Evolutionary conservation across 257 asterid species (phyloP).

Genomic region (Craterostigma plantagineum): DNA sequence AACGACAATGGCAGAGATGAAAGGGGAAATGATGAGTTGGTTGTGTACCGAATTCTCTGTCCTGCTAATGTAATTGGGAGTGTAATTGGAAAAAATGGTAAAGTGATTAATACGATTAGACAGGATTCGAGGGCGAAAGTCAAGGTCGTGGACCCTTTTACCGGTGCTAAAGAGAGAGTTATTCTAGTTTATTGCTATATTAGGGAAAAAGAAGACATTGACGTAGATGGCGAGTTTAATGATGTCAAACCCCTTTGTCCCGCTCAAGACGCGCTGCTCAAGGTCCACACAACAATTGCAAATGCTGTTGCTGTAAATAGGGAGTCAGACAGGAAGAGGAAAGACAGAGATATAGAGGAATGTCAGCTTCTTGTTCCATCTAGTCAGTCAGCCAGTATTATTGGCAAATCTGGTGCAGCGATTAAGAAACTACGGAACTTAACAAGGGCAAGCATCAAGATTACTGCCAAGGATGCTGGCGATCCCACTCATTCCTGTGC

Average conservation of each 20-base stretch:
- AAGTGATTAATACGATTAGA: slow-evolving; percentile 67
- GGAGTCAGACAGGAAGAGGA: slow-evolving; percentile 43
- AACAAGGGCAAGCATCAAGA: slow-evolving; percentile 48
- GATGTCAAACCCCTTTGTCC: slow-evolving; percentile 48
- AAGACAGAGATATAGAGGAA: slow-evolving; percentile 45
- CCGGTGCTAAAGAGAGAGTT: slow-evolving; percentile 72
- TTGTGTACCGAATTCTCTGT: slow-evolving; percentile 69
- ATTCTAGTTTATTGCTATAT: slow-evolving; percentile 58
- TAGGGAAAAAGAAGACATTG: slow-evolving; percentile 58
- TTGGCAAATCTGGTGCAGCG: slow-evolving; percentile 80
- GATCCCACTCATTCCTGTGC: slow-evolving; percentile 88
- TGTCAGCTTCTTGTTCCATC: slow-evolving; percentile 87
- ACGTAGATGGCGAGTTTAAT: slow-evolving; percentile 52
- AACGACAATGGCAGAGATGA: slow-evolving; percentile 52
- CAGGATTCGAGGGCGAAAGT: slow-evolving; percentile 77
- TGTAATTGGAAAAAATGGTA: slow-evolving; percentile 89
- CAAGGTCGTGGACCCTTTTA: slow-evolving; percentile 86
- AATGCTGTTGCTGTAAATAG: slow-evolving; percentile 8
- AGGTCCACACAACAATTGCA: slow-evolving; percentile 43
- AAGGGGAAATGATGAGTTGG: slow-evolving; percentile 40
- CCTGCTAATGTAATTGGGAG: slow-evolving; percentile 72
- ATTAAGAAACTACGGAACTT: slow-evolving; percentile 65
- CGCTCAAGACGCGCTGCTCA: slow-evolving; percentile 85
- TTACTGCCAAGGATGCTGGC: slow-evolving; percentile 45
- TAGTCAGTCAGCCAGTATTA: slow-evolving; percentile 79